Evolutionary conservation across 768 basidiomycete species (phyloP).

Genomic region (Clavaria fumosa): DNA sequence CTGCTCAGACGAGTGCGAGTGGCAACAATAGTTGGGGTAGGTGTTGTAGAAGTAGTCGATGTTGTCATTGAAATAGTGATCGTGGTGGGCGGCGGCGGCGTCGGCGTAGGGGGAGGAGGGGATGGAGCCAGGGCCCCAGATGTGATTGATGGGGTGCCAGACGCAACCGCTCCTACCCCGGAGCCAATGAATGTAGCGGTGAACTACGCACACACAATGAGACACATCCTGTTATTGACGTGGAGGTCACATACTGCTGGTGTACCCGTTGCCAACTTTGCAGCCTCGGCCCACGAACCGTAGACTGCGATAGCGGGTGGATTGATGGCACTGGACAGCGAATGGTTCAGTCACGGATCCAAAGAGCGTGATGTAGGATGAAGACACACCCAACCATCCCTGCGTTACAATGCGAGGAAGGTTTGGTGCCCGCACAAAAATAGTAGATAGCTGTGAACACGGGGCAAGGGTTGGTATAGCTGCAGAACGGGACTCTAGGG

Average conservation of each 20-base stretch:
- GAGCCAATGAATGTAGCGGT: background rate
- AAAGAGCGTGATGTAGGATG: too few relatives aligned
- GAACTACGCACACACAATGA: too few relatives aligned
- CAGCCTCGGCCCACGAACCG: conserved; percentile 4
- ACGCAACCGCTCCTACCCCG: background rate
- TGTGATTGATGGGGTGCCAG: background rate
- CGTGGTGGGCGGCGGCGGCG: conserved; percentile 17
- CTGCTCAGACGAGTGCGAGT: background rate
- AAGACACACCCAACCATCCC: conserved; percentile 12
- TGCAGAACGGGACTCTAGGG: conserved; percentile 15
- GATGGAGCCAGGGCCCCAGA: background rate
- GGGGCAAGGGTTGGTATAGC: conserved; percentile 4
- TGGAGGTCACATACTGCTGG: background rate
- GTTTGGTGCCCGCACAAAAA: conserved; percentile 17
- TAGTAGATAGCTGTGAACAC: conserved; percentile 18
- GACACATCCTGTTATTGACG: too few relatives aligned
- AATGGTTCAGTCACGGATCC: too few relatives aligned
- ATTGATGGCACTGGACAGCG: too few relatives aligned
- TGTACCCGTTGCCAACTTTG: conserved; percentile 22
- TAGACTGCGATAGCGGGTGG: conserved; percentile 8
- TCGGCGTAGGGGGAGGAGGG: too few relatives aligned
- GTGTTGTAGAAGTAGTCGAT: background rate
- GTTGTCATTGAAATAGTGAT: conserved; percentile 3
- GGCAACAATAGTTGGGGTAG: background rate
- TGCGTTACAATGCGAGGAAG: conserved; percentile 20